Evolutionary conservation across 129 eudicot species (phyloP), one percentile per base, ranked within the genome.

Genomic region (Chrysanthemum lavandulifolium): DNA sequence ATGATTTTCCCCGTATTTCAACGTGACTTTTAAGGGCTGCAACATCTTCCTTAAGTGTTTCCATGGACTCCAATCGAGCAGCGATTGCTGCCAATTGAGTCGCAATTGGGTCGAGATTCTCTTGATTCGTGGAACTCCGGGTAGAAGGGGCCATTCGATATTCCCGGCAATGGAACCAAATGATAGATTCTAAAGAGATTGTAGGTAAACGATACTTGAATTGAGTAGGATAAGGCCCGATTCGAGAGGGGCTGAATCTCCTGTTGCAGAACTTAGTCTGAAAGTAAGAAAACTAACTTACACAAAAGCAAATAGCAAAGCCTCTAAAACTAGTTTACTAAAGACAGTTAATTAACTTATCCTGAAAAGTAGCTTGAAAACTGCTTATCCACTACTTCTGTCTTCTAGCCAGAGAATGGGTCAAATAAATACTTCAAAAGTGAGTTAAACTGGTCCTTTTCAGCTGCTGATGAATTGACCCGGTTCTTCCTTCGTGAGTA

Each of bases 241-340:
- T 64, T 64, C 69, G 52, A 64, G 69, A 36, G 52, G 52, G 69
- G 51, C 69, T 25, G 4, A 64, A 6, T 64, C 52, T 64, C 69
- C 13, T 2, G 11, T 64, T 64, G 36, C 52, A 36, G 31, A 63
- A 63, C 68, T 5, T 4, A 63, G 2, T 63, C 68, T 63, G 13
- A 33, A 13, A 36, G 0, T 10, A n/a, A 9, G 3, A 62, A 62
- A 62, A 15, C 1, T 2, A 61, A 61, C 4, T 14, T 13, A 2
- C 5, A n/a, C 5, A 25, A 25, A 27, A 13, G 4, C 2, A 62
- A 47, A 47, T 10, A 12, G n/a, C 16, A 4, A 4, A 36, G 10
- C n/a, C n/a, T 51, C 12, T 8, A 50, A 50, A 50, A 50, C n/a
- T 0, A 51, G 63, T 6, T 19, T 33, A 4, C 7, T 8, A 19